Evolutionary conservation across 1,284 basidiomycete species (phyloP).

Genomic region (Cutaneotrichosporon mucoides): DNA sequence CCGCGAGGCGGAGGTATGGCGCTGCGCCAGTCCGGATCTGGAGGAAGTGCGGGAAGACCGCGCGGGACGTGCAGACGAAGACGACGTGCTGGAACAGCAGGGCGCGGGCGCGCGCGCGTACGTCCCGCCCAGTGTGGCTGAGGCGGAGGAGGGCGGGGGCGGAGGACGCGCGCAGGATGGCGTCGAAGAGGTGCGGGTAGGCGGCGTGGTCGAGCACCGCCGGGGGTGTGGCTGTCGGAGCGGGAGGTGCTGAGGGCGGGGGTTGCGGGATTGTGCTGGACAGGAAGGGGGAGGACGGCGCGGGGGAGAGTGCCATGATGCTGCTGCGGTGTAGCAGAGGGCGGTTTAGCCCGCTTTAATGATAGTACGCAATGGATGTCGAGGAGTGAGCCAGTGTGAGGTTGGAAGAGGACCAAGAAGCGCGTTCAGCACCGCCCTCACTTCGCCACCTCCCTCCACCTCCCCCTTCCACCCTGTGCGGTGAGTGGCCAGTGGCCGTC

Average conservation of each 20-base stretch:
- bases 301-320: background rate
- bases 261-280: background rate
- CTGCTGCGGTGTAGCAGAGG: no score
- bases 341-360: no score
- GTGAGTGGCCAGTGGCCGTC: no score
- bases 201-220: background rate
- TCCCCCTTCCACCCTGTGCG: no score
- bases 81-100: background rate
- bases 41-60: no score
- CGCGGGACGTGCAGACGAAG: background rate
- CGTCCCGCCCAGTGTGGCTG: background rate
- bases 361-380: no score
- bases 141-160: background rate
- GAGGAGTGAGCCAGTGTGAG: background rate
- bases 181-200: background rate
- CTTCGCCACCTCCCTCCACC: no score
- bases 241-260: background rate
- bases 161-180: background rate
- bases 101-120: background rate
- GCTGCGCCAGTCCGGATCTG: background rate
- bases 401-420: no score
- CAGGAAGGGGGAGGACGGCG: background rate
- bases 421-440: no score
- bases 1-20: background rate
- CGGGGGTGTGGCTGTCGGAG: background rate